Conservation (phyloP, 179 eudicot species). For the Nepenthes alata region DNA sequence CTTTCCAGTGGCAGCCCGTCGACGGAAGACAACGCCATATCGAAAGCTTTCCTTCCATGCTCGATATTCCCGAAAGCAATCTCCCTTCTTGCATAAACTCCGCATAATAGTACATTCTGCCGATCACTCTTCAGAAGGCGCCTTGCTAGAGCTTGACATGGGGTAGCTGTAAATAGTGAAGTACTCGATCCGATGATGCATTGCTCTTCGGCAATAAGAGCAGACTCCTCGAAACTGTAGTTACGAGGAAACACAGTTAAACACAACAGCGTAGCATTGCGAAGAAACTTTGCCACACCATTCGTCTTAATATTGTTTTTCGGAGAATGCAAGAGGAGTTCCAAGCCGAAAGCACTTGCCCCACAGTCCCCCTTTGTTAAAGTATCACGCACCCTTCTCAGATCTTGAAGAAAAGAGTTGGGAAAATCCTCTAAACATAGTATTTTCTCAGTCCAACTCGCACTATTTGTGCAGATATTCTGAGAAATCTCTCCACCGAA, state of each 20-base stretch:
- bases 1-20: slow-evolving; percentile 56
- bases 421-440: slow-evolving; percentile 47
- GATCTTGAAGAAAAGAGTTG: slow-evolving; percentile 31
- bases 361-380: slow-evolving; percentile 17
- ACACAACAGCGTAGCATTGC: slow-evolving; percentile 65
- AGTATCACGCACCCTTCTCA: slow-evolving; percentile 33
- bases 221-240: slow-evolving; percentile 69
- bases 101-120: slow-evolving; percentile 90
- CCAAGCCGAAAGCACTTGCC: slow-evolving; percentile 32
- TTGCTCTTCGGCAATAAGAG: slow-evolving; percentile 77
- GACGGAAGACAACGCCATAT: slow-evolving; percentile 82
- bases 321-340: slow-evolving; percentile 28
- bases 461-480: slow-evolving; percentile 77
- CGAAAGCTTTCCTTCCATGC: slow-evolving; percentile 83
- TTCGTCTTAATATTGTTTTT: slow-evolving; percentile 35
- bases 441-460: slow-evolving; percentile 65
- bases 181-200: slow-evolving; percentile 29
- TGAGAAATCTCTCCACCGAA: slow-evolving; percentile 65
- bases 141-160: slow-evolving; percentile 84
- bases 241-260: slow-evolving; percentile 61
- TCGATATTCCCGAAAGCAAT: slow-evolving; percentile 78
- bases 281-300: slow-evolving; percentile 65
- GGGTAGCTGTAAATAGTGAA: slow-evolving; percentile 34
- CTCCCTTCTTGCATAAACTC: slow-evolving; percentile 91
- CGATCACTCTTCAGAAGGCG: slow-evolving; percentile 73